Base-by-base conservation (phyloP, 176 grass and related monocot genomes). In the Phoenix dactylifera region DNA sequence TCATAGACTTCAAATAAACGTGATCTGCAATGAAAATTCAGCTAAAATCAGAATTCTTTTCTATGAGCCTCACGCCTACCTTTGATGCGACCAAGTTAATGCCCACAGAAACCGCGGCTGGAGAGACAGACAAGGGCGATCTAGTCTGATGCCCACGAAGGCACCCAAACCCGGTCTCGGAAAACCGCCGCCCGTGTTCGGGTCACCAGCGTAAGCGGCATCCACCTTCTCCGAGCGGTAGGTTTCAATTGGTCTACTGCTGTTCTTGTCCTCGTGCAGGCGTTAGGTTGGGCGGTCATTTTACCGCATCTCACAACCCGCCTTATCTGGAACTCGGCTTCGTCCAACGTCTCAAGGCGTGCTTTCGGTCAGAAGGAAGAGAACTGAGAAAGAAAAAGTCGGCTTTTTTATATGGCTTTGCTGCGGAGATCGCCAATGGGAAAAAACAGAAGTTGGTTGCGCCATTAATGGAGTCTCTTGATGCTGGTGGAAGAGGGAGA, bases 401-500 rank as follows among this genome's bases (percentile, higher is more conserved):
- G 35, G 35, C 35, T 44, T 10, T 39, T 44, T 44, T 44, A 30
- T 44, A 44, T 44, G 2, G 35, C 14, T 44, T 44, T 44, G 35
- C 35, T 14, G 10, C 9, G 10, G 10, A 44, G 35, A 44, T 60
- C 24, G 58, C 58, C 24, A n/a, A 35, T 60, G 26, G 15, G 58
- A 30, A 60, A 60, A 74, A 86, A 86, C 79, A 22, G 84, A 86
- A 82, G 61, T 82, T 67, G 65, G 71, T 86, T 82, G 71, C 74
- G 66, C 84, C 84, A 82, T 86, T 75, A 82, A 86, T 82, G 71
- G 77, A 24, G 49, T 60, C 24, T 30, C 26, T 15, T 54, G 66
- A 60, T 70, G 71, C 76, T 62, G 55, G 70, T 70, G 55, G 78
- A 66, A 57, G 55, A 65, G 72, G 71, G 62, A 56, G 68, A 77